Percentiles rank a stretch among this genome's conserved stretches.
phyloP scores from a whole-genome alignment of 139 green algal species.

The Chlorella sp. region DNA sequence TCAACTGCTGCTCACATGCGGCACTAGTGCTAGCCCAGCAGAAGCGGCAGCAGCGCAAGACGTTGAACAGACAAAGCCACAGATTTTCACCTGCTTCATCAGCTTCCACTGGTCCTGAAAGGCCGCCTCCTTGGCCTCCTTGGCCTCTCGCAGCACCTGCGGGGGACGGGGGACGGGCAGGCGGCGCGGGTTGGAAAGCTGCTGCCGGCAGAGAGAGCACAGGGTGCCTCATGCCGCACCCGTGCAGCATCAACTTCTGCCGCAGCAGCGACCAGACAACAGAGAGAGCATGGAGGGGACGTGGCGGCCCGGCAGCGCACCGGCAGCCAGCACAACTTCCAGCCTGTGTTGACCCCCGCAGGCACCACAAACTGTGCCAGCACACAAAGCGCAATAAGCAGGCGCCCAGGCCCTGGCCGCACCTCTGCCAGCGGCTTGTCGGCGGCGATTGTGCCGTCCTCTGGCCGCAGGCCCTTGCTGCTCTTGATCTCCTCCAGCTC shows the following conservation, averaged over 20 bases:
- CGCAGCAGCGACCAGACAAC: no score
- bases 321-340: no score
- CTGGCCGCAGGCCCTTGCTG: constrained; percentile 46
- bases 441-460: constrained; percentile 59
- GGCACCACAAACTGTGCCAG: no score
- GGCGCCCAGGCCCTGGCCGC: background rate
- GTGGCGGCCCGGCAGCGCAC: no score
- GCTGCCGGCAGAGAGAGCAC: background rate
- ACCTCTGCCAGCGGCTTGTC: constrained; percentile 78
- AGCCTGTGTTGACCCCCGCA: no score
- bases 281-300: no score
- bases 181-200: no score
- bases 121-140: constrained; percentile 77
- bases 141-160: constrained; percentile 64
- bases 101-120: constrained; percentile 80
- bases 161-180: background rate
- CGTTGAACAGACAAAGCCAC: no score
- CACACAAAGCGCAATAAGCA: background rate
- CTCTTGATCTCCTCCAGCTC: constrained; percentile 70
- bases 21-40: background rate
- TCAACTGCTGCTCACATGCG: no score
- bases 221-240: no score
- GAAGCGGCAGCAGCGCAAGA: background rate
- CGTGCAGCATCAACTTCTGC: no score
- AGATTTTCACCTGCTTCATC: constrained; percentile 77